Evolutionary conservation across 192 early-diverging fungal genomes (phyloP), one percentile per base, ranked within the genome.

Genomic region (Coemansia sp.): DNA sequence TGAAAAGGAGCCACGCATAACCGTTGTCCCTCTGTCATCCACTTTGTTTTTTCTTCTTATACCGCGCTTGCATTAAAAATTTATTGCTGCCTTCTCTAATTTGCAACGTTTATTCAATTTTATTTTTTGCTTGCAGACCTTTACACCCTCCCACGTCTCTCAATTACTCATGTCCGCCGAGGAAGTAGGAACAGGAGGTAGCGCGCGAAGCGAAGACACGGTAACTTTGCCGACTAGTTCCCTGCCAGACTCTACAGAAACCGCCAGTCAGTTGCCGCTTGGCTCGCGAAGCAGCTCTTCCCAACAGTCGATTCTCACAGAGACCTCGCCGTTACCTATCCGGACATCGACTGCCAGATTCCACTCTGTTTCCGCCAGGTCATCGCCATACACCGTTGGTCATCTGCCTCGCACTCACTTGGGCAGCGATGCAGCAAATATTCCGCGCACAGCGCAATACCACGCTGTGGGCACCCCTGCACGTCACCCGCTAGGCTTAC

Each of bases 401-500:
- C 70, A 68, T 57, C 43, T 29, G 41, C 15, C 63, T 36, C 68
- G 60, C 59, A 68, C 22, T 57, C 63, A 70, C 36, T 34, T 69
- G 44, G 20, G 61, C 34, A 65, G 65, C 7, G 76, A 79, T 11
- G 63, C 52, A 3, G 72, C 77, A 9, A 79, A 78, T 52, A 83
- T 84, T n/a, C 78, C 82, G 16, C 73, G 82, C 29, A 62, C 82
- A 5, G 82, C 82, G 3, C 82, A 84, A 68, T 84, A 74, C 33
- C 82, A 74, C 27, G 72, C 82, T 6, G 78, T 84, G 0, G 82
- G 82, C 11, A 79, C 66, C 71, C 82, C 82, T 0, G 82, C 82
- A 13, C 73, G 82, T 11, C 82, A 84, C 49, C 82, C 82, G 36
- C 71, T 84, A 10, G 82, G 82, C 4, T 36, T 83, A 20, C 80